Evolutionary conservation across 331 rosid species (phyloP), one percentile per base, ranked within the genome.

Genomic region (Telfairia occidentalis): DNA sequence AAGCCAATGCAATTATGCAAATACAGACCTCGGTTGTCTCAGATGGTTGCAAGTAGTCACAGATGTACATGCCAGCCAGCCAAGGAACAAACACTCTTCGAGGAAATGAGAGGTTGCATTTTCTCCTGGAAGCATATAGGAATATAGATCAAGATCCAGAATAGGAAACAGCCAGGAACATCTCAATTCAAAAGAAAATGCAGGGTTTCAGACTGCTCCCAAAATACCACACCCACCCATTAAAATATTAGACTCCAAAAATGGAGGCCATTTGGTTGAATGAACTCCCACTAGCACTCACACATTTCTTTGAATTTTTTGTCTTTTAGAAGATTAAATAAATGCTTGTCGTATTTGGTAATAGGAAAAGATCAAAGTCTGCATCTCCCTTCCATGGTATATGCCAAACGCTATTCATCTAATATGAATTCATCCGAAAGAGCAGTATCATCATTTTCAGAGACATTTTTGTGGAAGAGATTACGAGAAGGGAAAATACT

Each of bases 11-110:
- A n/a, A n/a, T n/a, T n/a, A n/a, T n/a, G n/a, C n/a, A n/a, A n/a
- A n/a, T n/a, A 80, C 91, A 48, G 77, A 94, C 98, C 97, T 88
- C 96, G 40, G 86, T 77, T 5, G 96, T 82, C 79, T 94, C 97
- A 15, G 91, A 89, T 69, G 96, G 87, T 78, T 89, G 97, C 79
- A 94, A 78, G 83, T 94, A 88, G 86, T 91, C 98, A 71, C 97
- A 94, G 46, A 88, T 87, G 78, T 78, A 81, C 23, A 78, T 75
- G 64, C 86, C 90, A 18, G 80, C 90, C 82, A 94, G 76, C 98
- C 98, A 94, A 15, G 95, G 96, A 77, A 90, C 72, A 79, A 91
- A 88, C 69, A 89, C 92, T 86, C 98, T 87, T 80, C 89, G 87
- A 79, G 98, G 97, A 87, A 94, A 82, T 18, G 87, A 81, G 76